Base-by-base conservation (phyloP, 2,329 filamentous ascomycete genomes). In the Colletotrichum graminicola region DNA sequence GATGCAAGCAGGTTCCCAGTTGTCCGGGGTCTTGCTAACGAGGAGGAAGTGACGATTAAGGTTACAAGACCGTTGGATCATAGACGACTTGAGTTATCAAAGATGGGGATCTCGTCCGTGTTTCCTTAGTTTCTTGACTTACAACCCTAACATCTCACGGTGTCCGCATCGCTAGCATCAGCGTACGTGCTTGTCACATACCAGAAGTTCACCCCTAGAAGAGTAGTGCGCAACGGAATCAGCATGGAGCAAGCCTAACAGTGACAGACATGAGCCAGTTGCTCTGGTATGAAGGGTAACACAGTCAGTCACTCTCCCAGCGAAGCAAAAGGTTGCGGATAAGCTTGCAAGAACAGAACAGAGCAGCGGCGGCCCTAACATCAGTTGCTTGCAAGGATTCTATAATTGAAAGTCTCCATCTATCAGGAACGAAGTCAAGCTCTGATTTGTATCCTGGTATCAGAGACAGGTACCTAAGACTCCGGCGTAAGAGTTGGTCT, bases 11-110 rank as follows among this genome's bases (percentile, higher is more conserved):
- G 32, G 93, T 78, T 41, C 4, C 39, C 39, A 41, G 14, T 41
- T 18, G 39, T 41, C 5, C 39, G 14, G 39, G 6, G 14, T 14
- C 39, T 16, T 16, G 14, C 14, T 16, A 16, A 41, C 39, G 39
- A 41, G 39, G 14, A 1, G 39, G 14, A 39, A 41, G 11, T 5
- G 1, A 91, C 84, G 51, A 86, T 84, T 88, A 91, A 90, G 21
- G 91, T 77, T 2, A 85, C 84, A 26, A 91, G 83, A 6, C 89
- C 90, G 5, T 79, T 82, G 5, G 86, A 84, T 75, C 92, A 85
- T 7, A 79, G 36, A 91, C 67, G 39, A 91, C 84, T 0, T 36
- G 21, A 23, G 2, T 47, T 23, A 5, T 12, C 14, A 3, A 47
- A 7, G n/a, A 47, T 12, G n/a, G n/a, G 0, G 1, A 5, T 14